A percentile compares a stretch with the other conserved stretches of the same genome.
Evolutionary conservation across 2,329 filamentous ascomycete genomes (phyloP).

Genomic region (Truncatella angustata): DNA sequence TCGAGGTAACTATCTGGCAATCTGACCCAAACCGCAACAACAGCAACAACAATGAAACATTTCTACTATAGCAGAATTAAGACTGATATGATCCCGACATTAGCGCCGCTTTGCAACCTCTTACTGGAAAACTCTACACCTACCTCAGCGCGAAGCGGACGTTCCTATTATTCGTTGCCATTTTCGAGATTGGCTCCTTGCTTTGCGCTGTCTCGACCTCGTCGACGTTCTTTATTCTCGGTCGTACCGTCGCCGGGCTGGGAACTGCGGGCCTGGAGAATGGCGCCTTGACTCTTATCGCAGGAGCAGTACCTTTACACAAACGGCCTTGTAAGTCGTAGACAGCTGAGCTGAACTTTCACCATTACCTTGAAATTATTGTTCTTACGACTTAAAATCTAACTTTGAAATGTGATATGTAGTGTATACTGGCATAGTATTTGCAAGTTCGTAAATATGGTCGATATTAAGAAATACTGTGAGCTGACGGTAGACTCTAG

Average conservation of each 20-base stretch:
- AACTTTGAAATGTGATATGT: not conserved
- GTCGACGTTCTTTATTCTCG: slow-evolving; percentile 49
- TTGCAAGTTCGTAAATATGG: slow-evolving; percentile 15
- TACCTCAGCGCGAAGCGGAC: slow-evolving; percentile 35
- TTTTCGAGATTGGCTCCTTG: slow-evolving; percentile 53
- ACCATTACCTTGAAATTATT: not conserved
- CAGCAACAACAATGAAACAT: not conserved
- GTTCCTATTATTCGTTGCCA: slow-evolving; percentile 36
- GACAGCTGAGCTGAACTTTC: not conserved
- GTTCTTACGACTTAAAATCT: not conserved
- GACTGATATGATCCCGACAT: not conserved
- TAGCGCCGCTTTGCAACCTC: slow-evolving; percentile 12
- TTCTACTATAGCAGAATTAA: not conserved
- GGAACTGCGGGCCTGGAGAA: slow-evolving; percentile 48
- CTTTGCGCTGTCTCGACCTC: slow-evolving; percentile 46
- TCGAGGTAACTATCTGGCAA: not conserved
- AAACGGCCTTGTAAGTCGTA: slow-evolving; percentile 31
- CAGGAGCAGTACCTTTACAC: slow-evolving; percentile 31
- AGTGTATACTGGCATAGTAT: slow-evolving; percentile 11
- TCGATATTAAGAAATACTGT: not conserved
- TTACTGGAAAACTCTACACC: slow-evolving; percentile 39
- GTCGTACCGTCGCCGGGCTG: slow-evolving; percentile 49
- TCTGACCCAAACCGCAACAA: not conserved
- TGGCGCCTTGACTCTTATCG: slow-evolving; percentile 49
- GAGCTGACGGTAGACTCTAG: slow-evolving; percentile 11